phyloP scores from a whole-genome alignment of 1,284 basidiomycete genomes.

The Xerocomus minutiporus region DNA sequence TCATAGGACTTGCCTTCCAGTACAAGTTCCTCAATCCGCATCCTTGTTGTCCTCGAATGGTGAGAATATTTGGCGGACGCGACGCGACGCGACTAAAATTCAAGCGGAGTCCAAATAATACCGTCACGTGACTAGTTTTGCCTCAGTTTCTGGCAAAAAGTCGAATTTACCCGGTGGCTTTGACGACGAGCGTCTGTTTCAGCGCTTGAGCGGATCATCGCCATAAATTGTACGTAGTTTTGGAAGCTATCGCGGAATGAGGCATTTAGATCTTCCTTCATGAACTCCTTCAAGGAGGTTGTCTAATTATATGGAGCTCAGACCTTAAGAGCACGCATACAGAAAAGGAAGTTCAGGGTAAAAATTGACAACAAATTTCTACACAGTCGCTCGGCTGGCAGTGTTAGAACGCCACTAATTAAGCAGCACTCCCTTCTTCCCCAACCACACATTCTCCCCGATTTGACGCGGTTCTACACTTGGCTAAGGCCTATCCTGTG shows the following conservation, averaged over 20 bases:
- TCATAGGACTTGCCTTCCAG: slow-evolving; percentile 55
- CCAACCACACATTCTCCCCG: neutral
- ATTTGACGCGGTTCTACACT: neutral
- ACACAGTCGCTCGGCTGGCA: slow-evolving; percentile 2
- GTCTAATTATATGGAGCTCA: too few species aligned
- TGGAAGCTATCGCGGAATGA: neutral
- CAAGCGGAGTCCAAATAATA: slow-evolving; percentile 23
- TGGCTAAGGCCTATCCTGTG: neutral
- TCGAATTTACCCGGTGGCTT: neutral
- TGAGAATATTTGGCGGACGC: slow-evolving; percentile 11
- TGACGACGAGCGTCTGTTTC: slow-evolving; percentile 4
- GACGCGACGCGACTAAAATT: slow-evolving; percentile 32
- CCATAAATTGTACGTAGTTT: neutral
- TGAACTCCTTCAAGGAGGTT: neutral
- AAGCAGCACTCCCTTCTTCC: neutral
- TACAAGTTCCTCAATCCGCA: slow-evolving; percentile 81
- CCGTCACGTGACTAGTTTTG: neutral
- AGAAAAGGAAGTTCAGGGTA: slow-evolving; percentile 22
- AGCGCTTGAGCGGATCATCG: slow-evolving; percentile 16
- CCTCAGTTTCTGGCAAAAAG: neutral
- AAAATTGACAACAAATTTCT: slow-evolving; percentile 17
- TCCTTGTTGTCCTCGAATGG: slow-evolving; percentile 26
- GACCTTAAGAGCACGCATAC: neutral
- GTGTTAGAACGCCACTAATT: neutral
- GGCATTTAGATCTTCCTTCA: neutral